phyloP scores from a whole-genome alignment of 2,329 filamentous ascomycete species.

The Monosporascus sp. region DNA sequence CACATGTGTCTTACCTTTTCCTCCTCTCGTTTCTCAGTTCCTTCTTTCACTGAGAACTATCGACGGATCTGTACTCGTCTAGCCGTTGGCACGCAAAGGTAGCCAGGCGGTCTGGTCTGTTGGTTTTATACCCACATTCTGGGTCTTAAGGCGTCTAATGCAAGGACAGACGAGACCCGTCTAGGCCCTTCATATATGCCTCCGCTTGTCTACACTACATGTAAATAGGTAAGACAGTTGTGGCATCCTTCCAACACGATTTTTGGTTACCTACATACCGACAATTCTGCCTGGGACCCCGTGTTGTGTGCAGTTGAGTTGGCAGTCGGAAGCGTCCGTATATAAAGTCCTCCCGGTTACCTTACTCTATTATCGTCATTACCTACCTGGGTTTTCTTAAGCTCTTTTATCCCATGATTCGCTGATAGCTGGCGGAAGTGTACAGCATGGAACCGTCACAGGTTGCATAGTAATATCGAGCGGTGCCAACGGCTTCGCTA shows the following conservation, averaged over 20 bases:
- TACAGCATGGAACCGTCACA: slow-evolving; percentile 36
- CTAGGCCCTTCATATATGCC: background rate
- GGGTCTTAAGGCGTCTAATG: background rate
- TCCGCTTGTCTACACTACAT: background rate
- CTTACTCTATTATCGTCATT: slow-evolving; percentile 4
- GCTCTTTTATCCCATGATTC: slow-evolving; percentile 19
- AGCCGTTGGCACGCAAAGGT: background rate
- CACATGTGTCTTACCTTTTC: background rate
- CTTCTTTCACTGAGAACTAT: background rate
- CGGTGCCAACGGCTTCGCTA: slow-evolving; percentile 20
- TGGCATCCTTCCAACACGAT: background rate
- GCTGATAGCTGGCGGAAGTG: slow-evolving; percentile 23
- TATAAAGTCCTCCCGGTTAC: background rate
- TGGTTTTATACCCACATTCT: background rate
- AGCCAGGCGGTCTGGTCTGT: background rate
- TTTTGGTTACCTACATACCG: background rate
- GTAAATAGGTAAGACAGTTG: background rate
- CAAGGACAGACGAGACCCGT: background rate
- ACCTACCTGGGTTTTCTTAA: slow-evolving; percentile 17
- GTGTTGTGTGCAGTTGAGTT: background rate
- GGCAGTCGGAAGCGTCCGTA: background rate
- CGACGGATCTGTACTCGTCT: background rate
- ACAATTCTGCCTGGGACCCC: background rate
- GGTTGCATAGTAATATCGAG: slow-evolving; percentile 30
- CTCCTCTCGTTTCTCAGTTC: background rate